Conservation (phyloP, 768 basidiomycete species). For the Termitomyces sp. region DNA sequence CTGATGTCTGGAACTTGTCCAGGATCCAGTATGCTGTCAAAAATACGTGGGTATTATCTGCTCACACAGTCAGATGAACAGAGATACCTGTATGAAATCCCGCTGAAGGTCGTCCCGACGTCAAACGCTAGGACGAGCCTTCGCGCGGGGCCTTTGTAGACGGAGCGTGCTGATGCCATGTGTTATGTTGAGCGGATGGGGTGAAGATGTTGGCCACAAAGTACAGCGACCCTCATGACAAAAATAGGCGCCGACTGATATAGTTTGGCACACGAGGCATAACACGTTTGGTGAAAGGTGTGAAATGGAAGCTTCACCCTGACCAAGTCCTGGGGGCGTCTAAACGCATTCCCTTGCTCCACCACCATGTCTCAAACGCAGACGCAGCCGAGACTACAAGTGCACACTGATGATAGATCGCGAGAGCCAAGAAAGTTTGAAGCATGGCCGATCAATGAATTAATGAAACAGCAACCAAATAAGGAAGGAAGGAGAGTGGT, state of each 20-base stretch:
- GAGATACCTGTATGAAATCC: background rate
- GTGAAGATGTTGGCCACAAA: background rate
- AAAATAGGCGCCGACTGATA: slow-evolving; percentile 8
- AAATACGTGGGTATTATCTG: background rate
- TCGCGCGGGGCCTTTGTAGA: slow-evolving; percentile 32
- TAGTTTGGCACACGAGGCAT: slow-evolving; percentile 1
- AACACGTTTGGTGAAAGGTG: slow-evolving; percentile 6
- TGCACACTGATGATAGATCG: background rate
- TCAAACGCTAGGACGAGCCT: slow-evolving; percentile 46
- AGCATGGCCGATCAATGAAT: background rate
- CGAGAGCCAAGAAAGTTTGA: background rate
- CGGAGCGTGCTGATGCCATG: slow-evolving; percentile 18
- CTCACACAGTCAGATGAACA: background rate
- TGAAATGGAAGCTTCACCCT: slow-evolving; percentile 2
- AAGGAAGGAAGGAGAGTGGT: background rate
- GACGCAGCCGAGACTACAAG: background rate
- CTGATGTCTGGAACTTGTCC: slow-evolving; percentile 1
- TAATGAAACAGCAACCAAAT: background rate
- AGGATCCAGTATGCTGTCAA: background rate
- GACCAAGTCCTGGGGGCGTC: background rate
- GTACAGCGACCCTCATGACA: background rate
- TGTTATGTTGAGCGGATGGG: background rate
- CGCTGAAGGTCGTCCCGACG: slow-evolving; percentile 39
- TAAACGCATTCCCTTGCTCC: background rate
- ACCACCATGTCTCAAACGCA: slow-evolving; percentile 5